Percentiles rank a stretch among this genome's conserved stretches.
These are phyloP conservation scores for Phaeosphaeriaceae sp. DNA, from an alignment of 2,329 filamentous ascomycete species.

Conservation along the genomic window DNA sequence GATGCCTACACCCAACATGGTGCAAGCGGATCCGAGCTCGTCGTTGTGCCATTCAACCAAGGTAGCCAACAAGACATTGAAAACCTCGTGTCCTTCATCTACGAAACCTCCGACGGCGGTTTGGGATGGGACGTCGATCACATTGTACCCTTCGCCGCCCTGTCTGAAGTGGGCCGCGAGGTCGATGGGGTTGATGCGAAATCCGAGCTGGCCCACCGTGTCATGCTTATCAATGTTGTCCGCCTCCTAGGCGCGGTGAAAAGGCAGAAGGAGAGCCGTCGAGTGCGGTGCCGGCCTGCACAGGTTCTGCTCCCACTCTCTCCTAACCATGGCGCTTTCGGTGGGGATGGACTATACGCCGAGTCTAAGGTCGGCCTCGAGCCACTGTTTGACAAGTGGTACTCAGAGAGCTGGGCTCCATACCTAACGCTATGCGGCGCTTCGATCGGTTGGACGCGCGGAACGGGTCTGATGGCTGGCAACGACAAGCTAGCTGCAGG, in stretches of 20 bases:
- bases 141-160: slow-evolving; percentile 53
- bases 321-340: slow-evolving; percentile 54
- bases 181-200: slow-evolving; percentile 41
- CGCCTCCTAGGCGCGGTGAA: slow-evolving; percentile 78
- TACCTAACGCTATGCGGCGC: slow-evolving; percentile 52
- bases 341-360: slow-evolving; percentile 53
- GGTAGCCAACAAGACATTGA: slow-evolving; percentile 57
- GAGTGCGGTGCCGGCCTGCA: slow-evolving; percentile 50
- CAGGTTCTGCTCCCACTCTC: slow-evolving; percentile 53
- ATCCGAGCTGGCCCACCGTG: slow-evolving; percentile 85
- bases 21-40: slow-evolving; percentile 42
- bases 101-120: slow-evolving; percentile 31
- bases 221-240: slow-evolving; percentile 95
- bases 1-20: slow-evolving; percentile 44
- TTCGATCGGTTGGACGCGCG: slow-evolving; percentile 55
- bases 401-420: slow-evolving; percentile 52
- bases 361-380: slow-evolving; percentile 54
- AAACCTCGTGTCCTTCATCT: slow-evolving; percentile 48
- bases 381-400: slow-evolving; percentile 42
- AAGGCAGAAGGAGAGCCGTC: slow-evolving; percentile 61
- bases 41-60: slow-evolving; percentile 51
- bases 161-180: slow-evolving; percentile 70
- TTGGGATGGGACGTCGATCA: slow-evolving; percentile 74
- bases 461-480: slow-evolving; percentile 52
- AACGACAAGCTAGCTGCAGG: slow-evolving; percentile 60